These are phyloP conservation scores for Annulohypoxylon maeteangense DNA, from an alignment of 495 filamentous ascomycete species.

Conservation along the genomic window DNA sequence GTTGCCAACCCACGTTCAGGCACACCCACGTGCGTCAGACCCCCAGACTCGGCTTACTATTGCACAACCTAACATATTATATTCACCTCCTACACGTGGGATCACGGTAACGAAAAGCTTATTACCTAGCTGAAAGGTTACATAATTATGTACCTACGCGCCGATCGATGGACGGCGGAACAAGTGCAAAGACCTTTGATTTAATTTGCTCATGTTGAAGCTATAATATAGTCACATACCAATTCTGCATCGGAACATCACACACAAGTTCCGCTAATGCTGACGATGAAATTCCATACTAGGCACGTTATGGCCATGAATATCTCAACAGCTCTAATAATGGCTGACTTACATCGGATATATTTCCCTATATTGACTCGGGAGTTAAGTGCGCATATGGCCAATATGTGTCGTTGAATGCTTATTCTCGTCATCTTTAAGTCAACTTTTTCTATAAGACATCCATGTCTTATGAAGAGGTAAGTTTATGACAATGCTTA, in stretches of 20 bases:
- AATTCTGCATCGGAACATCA: neutral
- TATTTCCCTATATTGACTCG: neutral
- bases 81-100: constrained; percentile 9
- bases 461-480: neutral
- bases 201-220: neutral
- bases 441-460: neutral
- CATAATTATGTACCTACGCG: neutral
- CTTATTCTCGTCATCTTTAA: neutral
- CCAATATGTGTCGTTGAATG: neutral
- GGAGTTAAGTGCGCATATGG: too few relatives aligned
- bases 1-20: neutral
- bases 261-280: neutral
- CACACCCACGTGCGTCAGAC: constrained; percentile 5
- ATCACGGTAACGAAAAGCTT: neutral
- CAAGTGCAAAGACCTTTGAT: neutral
- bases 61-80: neutral
- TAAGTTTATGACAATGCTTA: too few relatives aligned
- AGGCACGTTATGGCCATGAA: neutral
- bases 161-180: neutral
- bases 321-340: neutral
- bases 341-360: neutral
- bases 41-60: constrained; percentile 7
- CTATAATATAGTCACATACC: neutral
- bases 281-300: neutral
- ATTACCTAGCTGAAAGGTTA: neutral